Evolutionary conservation across 2,329 filamentous ascomycete genomes (phyloP).

Genomic region (Dactylellina sp.): DNA sequence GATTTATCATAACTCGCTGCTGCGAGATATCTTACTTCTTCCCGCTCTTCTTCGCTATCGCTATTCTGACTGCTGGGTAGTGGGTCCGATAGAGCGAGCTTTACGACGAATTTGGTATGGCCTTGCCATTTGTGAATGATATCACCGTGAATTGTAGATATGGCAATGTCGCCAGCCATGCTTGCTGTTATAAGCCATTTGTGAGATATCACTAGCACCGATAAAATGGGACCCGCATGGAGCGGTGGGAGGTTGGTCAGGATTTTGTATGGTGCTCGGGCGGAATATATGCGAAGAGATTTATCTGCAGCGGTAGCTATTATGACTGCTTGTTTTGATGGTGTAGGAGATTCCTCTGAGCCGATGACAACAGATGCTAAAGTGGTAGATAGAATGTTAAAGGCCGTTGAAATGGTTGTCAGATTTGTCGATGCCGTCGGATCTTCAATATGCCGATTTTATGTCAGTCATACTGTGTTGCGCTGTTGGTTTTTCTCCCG

Average conservation of each 20-base stretch:
- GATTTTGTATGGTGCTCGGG: slow-evolving; percentile 43
- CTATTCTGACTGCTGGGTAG: background rate
- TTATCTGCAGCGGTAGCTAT: slow-evolving; percentile 63
- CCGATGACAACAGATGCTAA: slow-evolving; percentile 58
- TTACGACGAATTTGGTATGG: slow-evolving; percentile 60
- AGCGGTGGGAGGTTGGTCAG: slow-evolving; percentile 51
- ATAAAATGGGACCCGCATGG: slow-evolving; percentile 59
- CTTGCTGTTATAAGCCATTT: slow-evolving; percentile 58
- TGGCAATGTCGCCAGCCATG: slow-evolving; percentile 58
- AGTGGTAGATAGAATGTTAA: slow-evolving; percentile 66
- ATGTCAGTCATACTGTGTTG: no score
- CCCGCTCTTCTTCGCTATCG: slow-evolving; percentile 16
- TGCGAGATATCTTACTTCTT: slow-evolving; percentile 48
- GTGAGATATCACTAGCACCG: slow-evolving; percentile 46
- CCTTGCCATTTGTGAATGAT: slow-evolving; percentile 32
- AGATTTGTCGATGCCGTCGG: slow-evolving; percentile 24
- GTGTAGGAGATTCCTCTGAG: slow-evolving; percentile 59
- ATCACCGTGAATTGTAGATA: slow-evolving; percentile 52
- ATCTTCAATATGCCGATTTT: no score
- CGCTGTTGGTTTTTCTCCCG: slow-evolving; percentile 33
- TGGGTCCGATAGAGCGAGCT: slow-evolving; percentile 49
- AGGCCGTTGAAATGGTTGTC: slow-evolving; percentile 61
- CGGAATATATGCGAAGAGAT: slow-evolving; percentile 66
- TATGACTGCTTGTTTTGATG: slow-evolving; percentile 35
- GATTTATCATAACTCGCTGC: slow-evolving; percentile 58